Conservation (phyloP, 371 early-diverging fungal species). For the Chytridiales sp. region DNA sequence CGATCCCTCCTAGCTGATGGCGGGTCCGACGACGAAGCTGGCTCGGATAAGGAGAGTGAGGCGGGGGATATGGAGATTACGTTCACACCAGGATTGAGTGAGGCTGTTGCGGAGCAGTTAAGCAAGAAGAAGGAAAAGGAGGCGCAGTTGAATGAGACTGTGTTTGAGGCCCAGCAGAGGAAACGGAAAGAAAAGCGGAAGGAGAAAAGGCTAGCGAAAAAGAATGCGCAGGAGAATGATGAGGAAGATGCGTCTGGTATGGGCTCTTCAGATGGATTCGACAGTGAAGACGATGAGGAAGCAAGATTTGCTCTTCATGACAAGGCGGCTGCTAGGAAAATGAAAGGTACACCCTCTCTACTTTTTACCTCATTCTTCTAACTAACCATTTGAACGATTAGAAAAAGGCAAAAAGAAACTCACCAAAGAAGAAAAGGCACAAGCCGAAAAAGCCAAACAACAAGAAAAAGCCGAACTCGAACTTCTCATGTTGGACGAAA, state of each 20-base stretch:
- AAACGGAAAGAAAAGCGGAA: conserved; percentile 75
- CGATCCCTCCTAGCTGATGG: conserved; percentile 58
- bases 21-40: conserved; percentile 34
- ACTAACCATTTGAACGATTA: not conserved
- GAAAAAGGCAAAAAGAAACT: conserved; percentile 51
- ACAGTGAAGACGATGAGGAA: conserved; percentile 30
- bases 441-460: conserved; percentile 21
- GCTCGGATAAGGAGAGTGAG: conserved; percentile 49
- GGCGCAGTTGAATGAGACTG: conserved; percentile 66
- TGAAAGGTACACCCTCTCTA: conserved; percentile 30
- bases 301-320: not conserved
- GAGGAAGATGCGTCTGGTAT: not conserved
- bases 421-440: conserved; percentile 26
- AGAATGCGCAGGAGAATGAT: too few species aligned
- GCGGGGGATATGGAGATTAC: conserved; percentile 90
- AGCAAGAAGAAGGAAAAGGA: conserved; percentile 44
- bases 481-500: conserved; percentile 38
- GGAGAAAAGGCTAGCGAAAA: conserved; percentile 46
- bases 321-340: too few species aligned
- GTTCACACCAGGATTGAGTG: conserved; percentile 88
- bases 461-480: conserved; percentile 73
- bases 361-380: conserved; percentile 26
- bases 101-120: conserved; percentile 61
- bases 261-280: conserved; percentile 33
- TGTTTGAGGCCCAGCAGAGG: conserved; percentile 78